phyloP scores from a whole-genome alignment of 2,329 filamentous ascomycete genomes.

The Ceratocystis papillata region DNA sequence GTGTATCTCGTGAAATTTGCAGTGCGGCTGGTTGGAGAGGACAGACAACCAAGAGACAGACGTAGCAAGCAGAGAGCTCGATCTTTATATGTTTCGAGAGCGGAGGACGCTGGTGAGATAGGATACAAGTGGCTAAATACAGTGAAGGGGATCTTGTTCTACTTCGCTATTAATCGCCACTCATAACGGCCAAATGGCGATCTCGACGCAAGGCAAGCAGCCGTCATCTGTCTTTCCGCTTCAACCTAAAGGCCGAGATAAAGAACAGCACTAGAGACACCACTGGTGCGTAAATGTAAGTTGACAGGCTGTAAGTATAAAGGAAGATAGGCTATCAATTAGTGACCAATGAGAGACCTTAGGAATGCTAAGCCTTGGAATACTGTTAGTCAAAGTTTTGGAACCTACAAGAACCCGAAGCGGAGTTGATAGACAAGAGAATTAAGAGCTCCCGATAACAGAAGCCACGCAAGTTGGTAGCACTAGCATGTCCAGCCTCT shows the following conservation, averaged over 20 bases:
- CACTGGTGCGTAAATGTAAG: background rate
- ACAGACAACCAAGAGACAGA: background rate
- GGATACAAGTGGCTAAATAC: background rate
- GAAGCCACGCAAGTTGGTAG: background rate
- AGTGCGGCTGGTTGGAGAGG: background rate
- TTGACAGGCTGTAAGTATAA: background rate
- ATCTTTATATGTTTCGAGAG: background rate
- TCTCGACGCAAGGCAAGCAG: background rate
- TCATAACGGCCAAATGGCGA: background rate
- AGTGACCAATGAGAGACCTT: background rate
- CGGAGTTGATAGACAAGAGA: background rate
- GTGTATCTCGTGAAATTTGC: background rate
- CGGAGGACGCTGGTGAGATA: background rate
- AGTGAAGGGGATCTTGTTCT: background rate
- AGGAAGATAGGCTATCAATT: background rate
- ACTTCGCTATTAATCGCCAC: too few species aligned
- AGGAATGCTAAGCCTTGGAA: background rate
- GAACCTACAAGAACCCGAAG: background rate
- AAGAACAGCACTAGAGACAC: background rate
- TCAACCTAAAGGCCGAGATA: background rate
- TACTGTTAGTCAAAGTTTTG: background rate
- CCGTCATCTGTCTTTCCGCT: background rate
- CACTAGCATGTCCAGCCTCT: background rate
- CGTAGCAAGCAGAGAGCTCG: background rate
- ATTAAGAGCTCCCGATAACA: background rate